Evolutionary conservation across 1,284 basidiomycete genomes (phyloP), one percentile per base, ranked within the genome.

Genomic region (Moniliophthora roreri): DNA sequence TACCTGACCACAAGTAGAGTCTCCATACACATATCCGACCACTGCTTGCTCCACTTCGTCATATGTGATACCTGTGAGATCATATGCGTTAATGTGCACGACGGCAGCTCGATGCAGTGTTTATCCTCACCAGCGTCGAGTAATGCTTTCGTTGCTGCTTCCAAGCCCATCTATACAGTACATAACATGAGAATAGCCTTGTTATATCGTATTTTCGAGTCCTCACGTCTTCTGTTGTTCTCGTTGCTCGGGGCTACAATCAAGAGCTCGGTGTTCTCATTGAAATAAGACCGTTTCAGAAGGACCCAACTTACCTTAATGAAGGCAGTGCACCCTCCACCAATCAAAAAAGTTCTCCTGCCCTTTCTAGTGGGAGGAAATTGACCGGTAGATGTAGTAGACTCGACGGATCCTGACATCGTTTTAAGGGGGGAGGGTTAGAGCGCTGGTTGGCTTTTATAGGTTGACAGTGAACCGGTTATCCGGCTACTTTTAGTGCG

Each of bases 101-200:
- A 15, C 8, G 6, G 3, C 32, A 13, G 21, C 20, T 15, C 32
- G 13, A 46, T 16, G 32, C 21, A 38, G 38, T 16, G n/a, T 2
- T 4, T 13, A 8, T 36, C 57, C 69, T 48, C 53, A 78, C 91
- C 91, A 60, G 92, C 90, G 64, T 94, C 92, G 21, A 93, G 79
- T 18, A 94, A 76, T 0, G 91, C 91, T 63, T 94, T 93, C 2
- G 89, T 91, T 1, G 86, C 82, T 5, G 90, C 91, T 68, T 94
- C 91, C 54, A 93, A 73, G 2, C 87, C 85, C 84, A 90, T 89
- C 84, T 86, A 64, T 20, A 50, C 32, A 28, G 32, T 51, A 8
- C 60, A 41, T 44, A 44, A 21, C 34, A 18, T n/a, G 38, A 39
- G n/a, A n/a, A n/a, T n/a, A n/a, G n/a, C 42, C 24, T 34, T 42